Evolutionary conservation across 108 stramenopile species (phyloP).

Genomic region (Epipyxis sp.): DNA sequence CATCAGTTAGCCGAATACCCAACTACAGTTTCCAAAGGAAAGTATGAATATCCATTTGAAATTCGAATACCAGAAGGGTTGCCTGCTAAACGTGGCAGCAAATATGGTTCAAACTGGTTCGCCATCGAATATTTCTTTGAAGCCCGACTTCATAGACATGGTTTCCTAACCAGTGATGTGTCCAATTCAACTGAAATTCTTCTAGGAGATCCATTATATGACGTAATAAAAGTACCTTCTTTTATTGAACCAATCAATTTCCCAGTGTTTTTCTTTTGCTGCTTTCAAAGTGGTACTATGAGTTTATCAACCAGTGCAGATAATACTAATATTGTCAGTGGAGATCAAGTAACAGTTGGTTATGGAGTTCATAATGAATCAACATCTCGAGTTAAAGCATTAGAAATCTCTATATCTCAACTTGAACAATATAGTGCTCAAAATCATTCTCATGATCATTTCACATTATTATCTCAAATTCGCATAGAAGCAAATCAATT

Average conservation of each 20-base stretch:
- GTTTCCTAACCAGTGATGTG: neutral
- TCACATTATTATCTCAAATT: neutral
- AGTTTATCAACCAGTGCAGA: neutral
- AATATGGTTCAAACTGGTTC: neutral
- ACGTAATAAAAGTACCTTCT: neutral
- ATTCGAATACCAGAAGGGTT: neutral
- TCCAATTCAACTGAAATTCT: neutral
- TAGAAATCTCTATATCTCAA: neutral
- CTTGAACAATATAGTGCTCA: neutral
- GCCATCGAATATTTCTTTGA: neutral
- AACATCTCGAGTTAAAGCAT: neutral
- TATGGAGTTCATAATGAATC: neutral
- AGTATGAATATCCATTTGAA: neutral
- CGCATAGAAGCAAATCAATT: neutral
- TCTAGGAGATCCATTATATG: neutral
- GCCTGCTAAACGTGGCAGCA: neutral
- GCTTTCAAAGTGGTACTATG: neutral
- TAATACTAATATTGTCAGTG: neutral
- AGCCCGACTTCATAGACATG: neutral
- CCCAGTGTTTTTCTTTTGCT: neutral
- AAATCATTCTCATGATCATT: neutral
- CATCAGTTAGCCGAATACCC: neutral
- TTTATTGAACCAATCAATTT: neutral
- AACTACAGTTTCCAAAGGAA: neutral
- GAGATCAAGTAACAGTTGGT: neutral